Percentiles rank a stretch among this genome's conserved stretches.
These are phyloP conservation scores for Elymus sibiricus DNA, from an alignment of 176 grass and related monocot genomes.

Conservation along the genomic window DNA sequence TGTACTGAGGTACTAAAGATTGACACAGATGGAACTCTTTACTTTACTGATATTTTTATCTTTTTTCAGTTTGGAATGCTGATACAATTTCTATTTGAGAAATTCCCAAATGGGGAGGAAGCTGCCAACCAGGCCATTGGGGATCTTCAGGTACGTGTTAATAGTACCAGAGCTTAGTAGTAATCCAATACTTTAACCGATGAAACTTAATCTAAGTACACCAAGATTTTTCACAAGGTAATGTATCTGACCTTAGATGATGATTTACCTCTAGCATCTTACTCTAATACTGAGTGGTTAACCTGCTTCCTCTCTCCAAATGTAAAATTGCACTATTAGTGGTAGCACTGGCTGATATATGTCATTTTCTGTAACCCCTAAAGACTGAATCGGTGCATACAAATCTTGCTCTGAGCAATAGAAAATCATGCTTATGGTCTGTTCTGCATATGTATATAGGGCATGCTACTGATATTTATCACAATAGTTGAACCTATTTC, in stretches of 20 bases:
- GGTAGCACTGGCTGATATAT: not conserved
- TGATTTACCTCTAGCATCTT: not conserved
- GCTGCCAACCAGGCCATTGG: slow-evolving; percentile 80
- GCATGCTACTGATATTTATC: not conserved
- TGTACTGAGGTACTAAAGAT: not conserved
- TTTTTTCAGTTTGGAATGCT: slow-evolving; percentile 95
- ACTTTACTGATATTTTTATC: not conserved
- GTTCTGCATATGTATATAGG: not conserved
- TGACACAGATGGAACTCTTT: not conserved
- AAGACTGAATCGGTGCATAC: not conserved
- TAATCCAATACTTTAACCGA: not conserved
- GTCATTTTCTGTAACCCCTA: not conserved
- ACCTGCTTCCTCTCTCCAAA: not conserved
- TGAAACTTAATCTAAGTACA: not conserved
- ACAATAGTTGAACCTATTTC: not conserved
- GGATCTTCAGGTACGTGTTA: slow-evolving; percentile 76
- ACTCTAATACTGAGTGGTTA: not conserved
- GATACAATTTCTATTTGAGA: slow-evolving; percentile 91
- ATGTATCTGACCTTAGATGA: not conserved
- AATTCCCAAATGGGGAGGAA: slow-evolving; percentile 89
- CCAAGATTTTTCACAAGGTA: not conserved
- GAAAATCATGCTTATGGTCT: not conserved
- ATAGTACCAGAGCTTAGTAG: not conserved
- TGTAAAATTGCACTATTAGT: not conserved
- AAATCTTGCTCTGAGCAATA: not conserved